These are phyloP conservation scores for Trichoderma lentiforme DNA, from an alignment of 2,329 filamentous ascomycete genomes.

Conservation along the genomic window DNA sequence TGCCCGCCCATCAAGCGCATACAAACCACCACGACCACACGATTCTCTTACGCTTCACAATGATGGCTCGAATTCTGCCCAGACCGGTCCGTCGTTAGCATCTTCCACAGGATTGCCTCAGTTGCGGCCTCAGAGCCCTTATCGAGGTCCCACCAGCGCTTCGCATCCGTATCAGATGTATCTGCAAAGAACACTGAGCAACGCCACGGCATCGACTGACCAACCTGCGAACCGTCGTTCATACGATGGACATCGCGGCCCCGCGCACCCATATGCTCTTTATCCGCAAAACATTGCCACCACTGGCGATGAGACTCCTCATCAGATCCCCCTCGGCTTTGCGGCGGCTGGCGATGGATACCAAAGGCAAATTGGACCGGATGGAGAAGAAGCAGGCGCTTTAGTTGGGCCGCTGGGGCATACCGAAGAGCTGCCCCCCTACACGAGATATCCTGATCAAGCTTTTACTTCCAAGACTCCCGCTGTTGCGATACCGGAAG, in stretches of 20 bases:
- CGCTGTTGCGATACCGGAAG: constrained; percentile 25
- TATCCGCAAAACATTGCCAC: constrained; percentile 74
- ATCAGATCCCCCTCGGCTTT: constrained; percentile 68
- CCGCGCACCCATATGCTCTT: constrained; percentile 81
- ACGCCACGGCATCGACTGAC: constrained; percentile 68
- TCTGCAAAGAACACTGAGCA: constrained; percentile 67
- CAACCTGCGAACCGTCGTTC: constrained; percentile 27
- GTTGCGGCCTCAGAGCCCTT: constrained; percentile 57
- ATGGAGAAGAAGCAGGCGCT: constrained; percentile 82
- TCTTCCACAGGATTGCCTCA: constrained; percentile 37
- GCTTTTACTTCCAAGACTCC: constrained; percentile 53
- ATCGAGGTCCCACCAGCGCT: constrained; percentile 67
- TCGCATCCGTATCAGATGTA: constrained; percentile 87
- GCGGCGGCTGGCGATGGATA: constrained; percentile 64
- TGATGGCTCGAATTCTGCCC: constrained; percentile 41
- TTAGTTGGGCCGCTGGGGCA: constrained; percentile 86
- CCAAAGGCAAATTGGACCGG: constrained; percentile 69
- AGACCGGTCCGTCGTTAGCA: constrained; percentile 9
- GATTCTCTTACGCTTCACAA: constrained; percentile 52
- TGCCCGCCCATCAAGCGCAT: constrained; percentile 51
- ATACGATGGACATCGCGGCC: constrained; percentile 40
- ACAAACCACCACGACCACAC: constrained; percentile 48
- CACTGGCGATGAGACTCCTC: constrained; percentile 45
- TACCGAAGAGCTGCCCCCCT: constrained; percentile 86
- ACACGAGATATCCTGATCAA: constrained; percentile 83